Percentiles rank a stretch among this genome's conserved stretches.
phyloP scores from a whole-genome alignment of 768 basidiomycete genomes.

The Lactarius akahatsu region DNA sequence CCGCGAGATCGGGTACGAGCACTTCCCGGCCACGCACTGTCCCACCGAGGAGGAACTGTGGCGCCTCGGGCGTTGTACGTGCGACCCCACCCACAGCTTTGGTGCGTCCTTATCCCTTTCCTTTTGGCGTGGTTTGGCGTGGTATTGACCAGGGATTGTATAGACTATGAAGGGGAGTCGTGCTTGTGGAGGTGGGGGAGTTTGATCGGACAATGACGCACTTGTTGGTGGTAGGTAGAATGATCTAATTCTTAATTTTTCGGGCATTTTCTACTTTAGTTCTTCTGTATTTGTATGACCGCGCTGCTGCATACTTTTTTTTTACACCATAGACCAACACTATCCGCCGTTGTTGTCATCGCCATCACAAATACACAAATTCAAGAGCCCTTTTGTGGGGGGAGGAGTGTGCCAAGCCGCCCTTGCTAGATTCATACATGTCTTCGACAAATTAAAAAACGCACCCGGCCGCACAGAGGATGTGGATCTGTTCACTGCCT shows the following conservation, averaged over 20 bases:
- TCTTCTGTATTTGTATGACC: background rate
- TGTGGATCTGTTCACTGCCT: too few relatives aligned
- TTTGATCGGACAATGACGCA: background rate
- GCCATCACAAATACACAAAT: background rate
- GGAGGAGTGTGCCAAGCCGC: too few relatives aligned
- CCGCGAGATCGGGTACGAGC: constrained; percentile 80
- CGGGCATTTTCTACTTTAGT: too few relatives aligned
- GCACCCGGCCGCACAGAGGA: too few relatives aligned
- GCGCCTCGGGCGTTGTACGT: constrained; percentile 46
- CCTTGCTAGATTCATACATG: too few relatives aligned
- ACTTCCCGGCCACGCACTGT: constrained; percentile 69
- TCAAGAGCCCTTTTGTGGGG: background rate
- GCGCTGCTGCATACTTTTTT: background rate
- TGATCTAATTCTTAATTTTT: background rate
- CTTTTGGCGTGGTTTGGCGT: background rate
- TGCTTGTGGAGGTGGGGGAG: constrained; percentile 57
- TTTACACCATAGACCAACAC: background rate
- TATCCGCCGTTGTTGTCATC: background rate
- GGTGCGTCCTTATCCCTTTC: constrained; percentile 42
- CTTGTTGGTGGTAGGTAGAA: background rate
- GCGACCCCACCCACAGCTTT: constrained; percentile 54
- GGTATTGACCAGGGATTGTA: background rate
- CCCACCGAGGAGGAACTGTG: constrained; percentile 39
- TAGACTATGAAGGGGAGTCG: constrained; percentile 58
- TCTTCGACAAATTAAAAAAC: too few relatives aligned